phyloP scores from a whole-genome alignment of 495 filamentous ascomycete genomes.

The Echria macrotheca region DNA sequence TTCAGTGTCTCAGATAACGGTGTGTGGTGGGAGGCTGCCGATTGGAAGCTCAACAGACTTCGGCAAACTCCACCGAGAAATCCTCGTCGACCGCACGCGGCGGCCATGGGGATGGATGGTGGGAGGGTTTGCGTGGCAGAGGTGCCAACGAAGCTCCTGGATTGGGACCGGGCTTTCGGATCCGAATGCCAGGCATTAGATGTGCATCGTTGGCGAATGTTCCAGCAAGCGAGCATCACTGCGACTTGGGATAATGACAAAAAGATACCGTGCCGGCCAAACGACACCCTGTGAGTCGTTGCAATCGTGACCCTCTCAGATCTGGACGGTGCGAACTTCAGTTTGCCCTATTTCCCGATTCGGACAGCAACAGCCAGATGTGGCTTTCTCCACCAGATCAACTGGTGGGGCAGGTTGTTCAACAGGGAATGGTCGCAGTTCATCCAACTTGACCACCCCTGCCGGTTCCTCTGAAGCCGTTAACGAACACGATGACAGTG shows the following conservation, averaged over 20 bases:
- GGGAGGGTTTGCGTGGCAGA: not conserved
- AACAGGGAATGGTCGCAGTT: not conserved
- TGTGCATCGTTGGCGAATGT: not conserved
- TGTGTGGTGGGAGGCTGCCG: slow-evolving; percentile 18
- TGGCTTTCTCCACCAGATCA: slow-evolving; percentile 2
- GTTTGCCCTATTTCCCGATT: not conserved
- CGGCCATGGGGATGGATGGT: not conserved
- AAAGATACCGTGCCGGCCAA: not conserved
- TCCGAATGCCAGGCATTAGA: not conserved
- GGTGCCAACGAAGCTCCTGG: not conserved
- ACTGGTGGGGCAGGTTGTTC: slow-evolving; percentile 2
- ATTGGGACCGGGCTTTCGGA: not conserved
- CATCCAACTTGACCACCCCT: not conserved
- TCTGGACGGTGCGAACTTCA: not conserved
- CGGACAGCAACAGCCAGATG: not conserved
- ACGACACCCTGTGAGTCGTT: too few species aligned
- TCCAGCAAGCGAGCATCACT: not conserved
- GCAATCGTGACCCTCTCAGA: not conserved
- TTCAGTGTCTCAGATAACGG: slow-evolving; percentile 1
- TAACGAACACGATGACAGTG: not conserved
- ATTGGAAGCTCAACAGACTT: slow-evolving; percentile 14
- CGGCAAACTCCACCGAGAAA: slow-evolving; percentile 4
- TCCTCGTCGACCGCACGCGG: not conserved
- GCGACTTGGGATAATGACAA: not conserved
- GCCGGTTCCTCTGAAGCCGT: not conserved